Percentiles rank a stretch among this genome's conserved stretches.
Conservation (phyloP, 768 basidiomycete genomes). For the Agaricus sinodeliciosus region DNA sequence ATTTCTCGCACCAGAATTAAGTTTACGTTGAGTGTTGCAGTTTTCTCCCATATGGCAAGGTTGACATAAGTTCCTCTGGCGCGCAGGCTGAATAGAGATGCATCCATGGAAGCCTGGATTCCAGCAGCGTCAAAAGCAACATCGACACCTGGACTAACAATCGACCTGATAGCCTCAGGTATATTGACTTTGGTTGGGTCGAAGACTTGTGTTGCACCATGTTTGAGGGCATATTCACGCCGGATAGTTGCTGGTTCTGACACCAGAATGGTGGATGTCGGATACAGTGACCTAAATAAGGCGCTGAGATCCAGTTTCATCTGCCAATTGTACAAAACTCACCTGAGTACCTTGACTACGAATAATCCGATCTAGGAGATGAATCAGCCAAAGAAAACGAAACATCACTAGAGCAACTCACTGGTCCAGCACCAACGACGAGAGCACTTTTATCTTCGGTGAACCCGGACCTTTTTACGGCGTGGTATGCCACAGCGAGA, state of each 20-base stretch:
- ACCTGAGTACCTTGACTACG: constrained; percentile 31
- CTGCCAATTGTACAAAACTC: not conserved
- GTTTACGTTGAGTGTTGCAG: constrained; percentile 29
- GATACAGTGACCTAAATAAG: constrained; percentile 20
- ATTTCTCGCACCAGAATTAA: constrained; percentile 28
- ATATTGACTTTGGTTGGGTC: constrained; percentile 28
- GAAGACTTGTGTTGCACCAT: constrained; percentile 31
- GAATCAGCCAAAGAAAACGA: not conserved
- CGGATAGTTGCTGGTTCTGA: constrained; percentile 35
- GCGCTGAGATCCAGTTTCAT: not conserved
- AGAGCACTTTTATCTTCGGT: constrained; percentile 31
- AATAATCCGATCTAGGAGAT: constrained; percentile 28
- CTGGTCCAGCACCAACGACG: constrained; percentile 39
- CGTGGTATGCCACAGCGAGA: constrained; percentile 39
- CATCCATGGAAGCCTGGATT: constrained; percentile 28
- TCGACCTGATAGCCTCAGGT: constrained; percentile 21
- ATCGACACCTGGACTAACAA: constrained; percentile 30
- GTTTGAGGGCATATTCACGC: constrained; percentile 27
- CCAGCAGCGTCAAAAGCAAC: constrained; percentile 43
- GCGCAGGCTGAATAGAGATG: constrained; percentile 28
- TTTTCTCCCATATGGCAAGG: constrained; percentile 37
- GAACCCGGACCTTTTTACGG: constrained; percentile 33
- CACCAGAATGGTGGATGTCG: constrained; percentile 22
- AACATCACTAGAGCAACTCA: constrained; percentile 16
- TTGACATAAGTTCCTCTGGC: constrained; percentile 34